Evolutionary conservation across 495 filamentous ascomycete species (phyloP).

Genomic region (Ramalina peruviana): DNA sequence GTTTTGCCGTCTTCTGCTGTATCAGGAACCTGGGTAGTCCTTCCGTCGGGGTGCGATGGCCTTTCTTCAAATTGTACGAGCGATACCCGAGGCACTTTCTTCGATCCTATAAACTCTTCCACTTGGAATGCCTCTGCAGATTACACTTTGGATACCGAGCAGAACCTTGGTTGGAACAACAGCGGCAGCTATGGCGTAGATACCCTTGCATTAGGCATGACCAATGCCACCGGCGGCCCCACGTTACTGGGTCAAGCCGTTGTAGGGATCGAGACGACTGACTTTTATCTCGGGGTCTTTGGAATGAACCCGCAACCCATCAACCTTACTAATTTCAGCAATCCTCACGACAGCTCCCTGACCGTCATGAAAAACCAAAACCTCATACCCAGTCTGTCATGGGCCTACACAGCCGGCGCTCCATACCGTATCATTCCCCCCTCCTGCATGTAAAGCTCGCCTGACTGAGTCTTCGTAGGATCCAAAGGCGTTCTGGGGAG

Average conservation of each 20-base stretch:
- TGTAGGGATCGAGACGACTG: conserved; percentile 26
- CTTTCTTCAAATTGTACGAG: conserved; percentile 23
- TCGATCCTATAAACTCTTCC: conserved; percentile 30
- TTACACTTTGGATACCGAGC: not conserved
- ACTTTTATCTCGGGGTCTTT: conserved; percentile 39
- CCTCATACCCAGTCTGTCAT: conserved; percentile 37
- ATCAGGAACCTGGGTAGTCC: not conserved
- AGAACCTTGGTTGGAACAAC: not conserved
- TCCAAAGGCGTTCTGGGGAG: conserved; percentile 33
- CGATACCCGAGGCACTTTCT: conserved; percentile 31
- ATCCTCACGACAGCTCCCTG: conserved; percentile 34
- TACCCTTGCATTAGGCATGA: conserved; percentile 31
- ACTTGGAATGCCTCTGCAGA: conserved; percentile 21
- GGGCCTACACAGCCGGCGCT: conserved; percentile 45
- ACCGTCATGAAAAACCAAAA: conserved; percentile 30
- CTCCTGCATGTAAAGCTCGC: not conserved
- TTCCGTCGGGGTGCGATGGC: conserved; percentile 1
- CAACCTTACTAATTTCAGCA: conserved; percentile 32
- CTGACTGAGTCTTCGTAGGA: conserved; percentile 18
- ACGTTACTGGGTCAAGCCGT: conserved; percentile 32
- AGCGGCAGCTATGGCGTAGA: conserved; percentile 26
- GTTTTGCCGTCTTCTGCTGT: conserved; percentile 20
- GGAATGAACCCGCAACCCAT: conserved; percentile 35
- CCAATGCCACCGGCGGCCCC: conserved; percentile 22
- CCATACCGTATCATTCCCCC: conserved; percentile 25